Conservation (phyloP, 1,139 yeast species). For the Yamadazyma oceani region DNA sequence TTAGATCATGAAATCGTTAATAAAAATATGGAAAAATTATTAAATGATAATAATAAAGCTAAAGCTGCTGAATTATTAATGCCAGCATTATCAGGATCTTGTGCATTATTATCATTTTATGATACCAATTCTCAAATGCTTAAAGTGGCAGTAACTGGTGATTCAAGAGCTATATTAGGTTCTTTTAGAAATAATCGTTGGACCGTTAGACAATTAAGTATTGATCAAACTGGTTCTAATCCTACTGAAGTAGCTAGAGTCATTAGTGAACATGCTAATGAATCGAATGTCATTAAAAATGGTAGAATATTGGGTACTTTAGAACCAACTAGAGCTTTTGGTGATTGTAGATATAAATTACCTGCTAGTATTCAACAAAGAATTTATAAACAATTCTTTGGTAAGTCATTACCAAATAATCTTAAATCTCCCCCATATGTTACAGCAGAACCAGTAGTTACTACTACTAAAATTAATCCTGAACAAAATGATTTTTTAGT, state of each 20-base stretch:
- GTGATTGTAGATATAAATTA: slow-evolving; percentile 91
- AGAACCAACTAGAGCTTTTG: slow-evolving; percentile 96
- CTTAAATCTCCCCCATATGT: slow-evolving; percentile 93
- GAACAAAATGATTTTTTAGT: slow-evolving; percentile 81
- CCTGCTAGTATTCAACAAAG: slow-evolving; percentile 72
- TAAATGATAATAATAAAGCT: slow-evolving; percentile 59
- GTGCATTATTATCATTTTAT: slow-evolving; percentile 85
- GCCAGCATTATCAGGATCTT: slow-evolving; percentile 95
- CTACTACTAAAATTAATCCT: slow-evolving; percentile 76
- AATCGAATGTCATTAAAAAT: slow-evolving; percentile 75
- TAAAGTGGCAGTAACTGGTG: slow-evolving; percentile 95
- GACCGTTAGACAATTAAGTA: slow-evolving; percentile 84
- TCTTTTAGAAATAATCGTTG: slow-evolving; percentile 70
- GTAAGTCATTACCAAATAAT: slow-evolving; percentile 76
- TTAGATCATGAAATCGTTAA: slow-evolving; percentile 87
- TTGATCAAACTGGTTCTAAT: slow-evolving; percentile 94
- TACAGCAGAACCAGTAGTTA: slow-evolving; percentile 92
- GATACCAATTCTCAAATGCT: slow-evolving; percentile 71
- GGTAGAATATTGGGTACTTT: slow-evolving; percentile 94
- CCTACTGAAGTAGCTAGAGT: slow-evolving; percentile 84
- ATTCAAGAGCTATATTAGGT: slow-evolving; percentile 89
- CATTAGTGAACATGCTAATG: slow-evolving; percentile 87
- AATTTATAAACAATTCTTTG: slow-evolving; percentile 76
- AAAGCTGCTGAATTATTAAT: slow-evolving; percentile 74
- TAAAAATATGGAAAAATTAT: slow-evolving; percentile 65